Evolutionary conservation across 768 basidiomycete species (phyloP).

Genomic region (Mycena maculata): DNA sequence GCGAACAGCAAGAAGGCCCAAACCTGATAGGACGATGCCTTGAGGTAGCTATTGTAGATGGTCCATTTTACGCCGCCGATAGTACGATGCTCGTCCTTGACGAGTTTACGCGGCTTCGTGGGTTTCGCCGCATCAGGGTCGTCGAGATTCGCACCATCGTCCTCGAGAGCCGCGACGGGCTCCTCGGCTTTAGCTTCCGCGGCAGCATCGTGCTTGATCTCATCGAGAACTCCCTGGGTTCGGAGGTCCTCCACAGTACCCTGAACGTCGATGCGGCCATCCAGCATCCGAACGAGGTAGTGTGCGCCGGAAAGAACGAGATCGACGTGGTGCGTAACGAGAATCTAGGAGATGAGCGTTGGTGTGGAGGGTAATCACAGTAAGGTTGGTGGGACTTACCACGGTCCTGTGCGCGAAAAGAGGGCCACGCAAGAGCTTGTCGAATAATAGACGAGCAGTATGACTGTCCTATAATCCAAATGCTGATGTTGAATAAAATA

Average conservation of each 20-base stretch:
- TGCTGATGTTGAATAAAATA: neutral
- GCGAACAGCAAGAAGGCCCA: constrained; percentile 66
- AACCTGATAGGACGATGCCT: constrained; percentile 81
- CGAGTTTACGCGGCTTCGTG: constrained; percentile 77
- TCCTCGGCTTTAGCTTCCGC: constrained; percentile 62
- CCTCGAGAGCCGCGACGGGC: constrained; percentile 44
- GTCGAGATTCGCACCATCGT: constrained; percentile 42
- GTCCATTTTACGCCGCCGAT: constrained; percentile 86
- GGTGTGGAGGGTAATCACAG: neutral
- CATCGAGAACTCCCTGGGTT: constrained; percentile 68
- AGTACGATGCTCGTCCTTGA: constrained; percentile 87
- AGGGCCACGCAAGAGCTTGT: constrained; percentile 73
- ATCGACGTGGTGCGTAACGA: constrained; percentile 89
- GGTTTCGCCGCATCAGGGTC: constrained; percentile 44
- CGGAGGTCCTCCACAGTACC: constrained; percentile 76
- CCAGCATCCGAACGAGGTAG: constrained; percentile 83
- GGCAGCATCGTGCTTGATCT: constrained; percentile 64
- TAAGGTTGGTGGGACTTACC: constrained; percentile 41
- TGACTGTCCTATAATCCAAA: constrained; percentile 75
- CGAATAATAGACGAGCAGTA: constrained; percentile 71
- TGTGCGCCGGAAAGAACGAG: constrained; percentile 79
- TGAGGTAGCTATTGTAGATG: constrained; percentile 74
- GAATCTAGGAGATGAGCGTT: constrained; percentile 52
- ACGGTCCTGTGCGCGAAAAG: constrained; percentile 78
- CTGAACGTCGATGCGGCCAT: constrained; percentile 83